Conservation (phyloP, 2,329 filamentous ascomycete genomes). For the Phialophora expanda region DNA sequence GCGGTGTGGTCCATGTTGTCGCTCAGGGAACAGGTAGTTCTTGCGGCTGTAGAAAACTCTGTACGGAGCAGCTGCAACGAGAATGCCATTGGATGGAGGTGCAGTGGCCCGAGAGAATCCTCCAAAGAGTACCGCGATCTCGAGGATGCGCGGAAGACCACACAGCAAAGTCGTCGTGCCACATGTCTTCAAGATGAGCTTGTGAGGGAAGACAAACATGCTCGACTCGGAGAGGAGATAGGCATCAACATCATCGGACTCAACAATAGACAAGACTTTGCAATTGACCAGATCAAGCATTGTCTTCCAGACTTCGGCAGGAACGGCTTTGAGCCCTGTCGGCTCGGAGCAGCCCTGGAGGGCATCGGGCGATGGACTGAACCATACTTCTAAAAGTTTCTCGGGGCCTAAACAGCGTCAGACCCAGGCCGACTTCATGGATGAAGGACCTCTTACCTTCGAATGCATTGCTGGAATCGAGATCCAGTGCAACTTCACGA, state of each 20-base stretch:
- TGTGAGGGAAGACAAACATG: conserved; percentile 99
- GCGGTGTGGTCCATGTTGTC: conserved; percentile 89
- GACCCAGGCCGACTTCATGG: neutral
- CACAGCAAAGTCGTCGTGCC: conserved; percentile 93
- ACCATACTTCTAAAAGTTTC: conserved; percentile 99
- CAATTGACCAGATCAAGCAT: conserved; percentile 99
- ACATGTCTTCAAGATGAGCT: conserved; percentile 97
- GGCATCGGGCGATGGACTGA: conserved; percentile 76
- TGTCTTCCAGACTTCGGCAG: conserved; percentile 84
- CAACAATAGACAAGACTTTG: conserved; percentile 92
- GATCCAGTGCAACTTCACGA: conserved; percentile 86
- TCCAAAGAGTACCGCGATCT: conserved; percentile 84
- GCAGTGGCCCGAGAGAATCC: conserved; percentile 86
- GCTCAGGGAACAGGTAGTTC: conserved; percentile 95
- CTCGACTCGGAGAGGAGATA: conserved; percentile 98
- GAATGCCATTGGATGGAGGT: conserved; percentile 67
- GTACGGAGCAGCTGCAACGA: conserved; percentile 83
- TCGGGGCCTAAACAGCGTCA: conserved; percentile 71
- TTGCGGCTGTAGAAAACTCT: conserved; percentile 99
- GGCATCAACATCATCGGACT: conserved; percentile 92
- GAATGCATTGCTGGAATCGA: conserved; percentile 95
- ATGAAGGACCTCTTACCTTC: conserved; percentile 66
- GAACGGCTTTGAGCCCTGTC: conserved; percentile 83
- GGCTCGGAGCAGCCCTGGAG: conserved; percentile 73
- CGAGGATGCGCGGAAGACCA: conserved; percentile 86